Conservation (phyloP, 2,329 filamentous ascomycete genomes). For the Coleophoma cylindrospora region DNA sequence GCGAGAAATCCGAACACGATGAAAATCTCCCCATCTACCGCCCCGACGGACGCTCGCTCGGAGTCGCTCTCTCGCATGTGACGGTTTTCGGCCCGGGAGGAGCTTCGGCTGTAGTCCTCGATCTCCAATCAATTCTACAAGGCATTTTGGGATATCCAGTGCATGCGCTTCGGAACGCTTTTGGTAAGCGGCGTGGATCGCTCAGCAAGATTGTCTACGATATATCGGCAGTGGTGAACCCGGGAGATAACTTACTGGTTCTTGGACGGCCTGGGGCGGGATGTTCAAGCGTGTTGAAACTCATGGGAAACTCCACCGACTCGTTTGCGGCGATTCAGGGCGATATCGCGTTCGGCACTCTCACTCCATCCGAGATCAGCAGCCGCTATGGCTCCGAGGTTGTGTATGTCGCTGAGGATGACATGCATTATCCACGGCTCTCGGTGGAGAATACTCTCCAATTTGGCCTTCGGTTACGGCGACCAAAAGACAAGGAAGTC, state of each 20-base stretch:
- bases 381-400: constrained; percentile 52
- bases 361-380: constrained; percentile 42
- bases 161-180: no score
- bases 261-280: constrained; percentile 57
- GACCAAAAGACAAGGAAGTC: constrained; percentile 50
- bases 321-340: not conserved
- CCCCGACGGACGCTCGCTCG: no score
- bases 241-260: constrained; percentile 61
- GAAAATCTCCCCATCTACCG: no score
- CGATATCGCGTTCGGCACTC: constrained; percentile 37
- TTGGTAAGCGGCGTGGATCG: no score
- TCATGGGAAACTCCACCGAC: constrained; percentile 43
- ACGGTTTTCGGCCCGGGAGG: no score
- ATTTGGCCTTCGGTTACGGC: constrained; percentile 48
- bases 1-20: no score
- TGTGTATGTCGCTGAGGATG: constrained; percentile 70
- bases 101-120: no score
- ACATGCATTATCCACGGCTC: constrained; percentile 67
- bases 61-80: no score
- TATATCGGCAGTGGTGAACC: constrained; percentile 56
- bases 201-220: constrained; percentile 42
- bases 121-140: no score
- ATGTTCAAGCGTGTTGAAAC: constrained; percentile 57
- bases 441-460: constrained; percentile 66
- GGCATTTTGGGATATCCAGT: no score